Evolutionary conservation across 2,329 filamentous ascomycete genomes (phyloP), one percentile per base, ranked within the genome.

Genomic region (Penicillium sp.): DNA sequence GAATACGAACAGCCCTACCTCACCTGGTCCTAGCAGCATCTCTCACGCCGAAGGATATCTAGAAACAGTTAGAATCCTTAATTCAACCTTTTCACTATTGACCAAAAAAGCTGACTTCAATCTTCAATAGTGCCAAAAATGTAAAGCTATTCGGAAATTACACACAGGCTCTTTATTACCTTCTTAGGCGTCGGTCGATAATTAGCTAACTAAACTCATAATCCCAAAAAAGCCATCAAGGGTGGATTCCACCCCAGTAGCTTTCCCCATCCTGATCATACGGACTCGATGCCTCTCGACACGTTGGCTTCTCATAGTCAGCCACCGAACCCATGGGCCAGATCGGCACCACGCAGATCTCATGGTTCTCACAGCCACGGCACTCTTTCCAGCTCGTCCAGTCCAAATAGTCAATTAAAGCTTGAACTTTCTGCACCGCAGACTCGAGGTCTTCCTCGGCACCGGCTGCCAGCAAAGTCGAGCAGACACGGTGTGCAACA

Each of bases 341-440:
- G 69, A 89, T 88, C 1, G 86, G 86, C n/a, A 89, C 78, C 50
- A 86, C 82, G 63, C 87, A 87, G 2, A 88, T 73, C 72, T 89
- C 83, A 49, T 85, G 80, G 8, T 79, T 77, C 0, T 68, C 73
- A 69, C 88, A 90, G 0, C 80, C 78, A 7, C 79, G 76, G 56
- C 86, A 86, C 54, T 82, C 79, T 67, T 85, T 88, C 86, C 86
- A 89, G 0, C 75, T 80, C 3, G 85, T 81, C 88, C 88, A 90
- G 7, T 79, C 78, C 2, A 90, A 77, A 60, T 83, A 83, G 1
- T 74, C 63, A 22, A 84, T 80, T 17, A 90, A 70, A 0, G 73
- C 65, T 7, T 74, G 67, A 17, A 85, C 64, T 1, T 68, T 65
- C 2, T 69, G 62, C 3, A 79, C 56, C 0, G 78, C 79, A 13